phyloP scores from a whole-genome alignment of 495 filamentous ascomycete species.

The Penicillium atrosanguineum region DNA sequence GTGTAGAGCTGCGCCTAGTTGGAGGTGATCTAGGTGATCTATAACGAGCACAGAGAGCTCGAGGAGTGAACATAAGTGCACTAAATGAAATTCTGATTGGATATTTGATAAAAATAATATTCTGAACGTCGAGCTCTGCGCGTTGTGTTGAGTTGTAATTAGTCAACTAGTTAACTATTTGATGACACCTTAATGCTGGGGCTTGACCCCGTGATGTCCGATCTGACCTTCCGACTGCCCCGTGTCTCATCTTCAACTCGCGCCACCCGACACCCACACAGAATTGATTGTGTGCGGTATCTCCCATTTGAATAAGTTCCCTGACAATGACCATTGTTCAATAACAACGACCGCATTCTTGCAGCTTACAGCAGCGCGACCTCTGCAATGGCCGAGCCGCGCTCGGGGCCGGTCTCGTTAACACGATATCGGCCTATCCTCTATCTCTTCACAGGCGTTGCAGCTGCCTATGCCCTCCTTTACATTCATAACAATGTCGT shows the following conservation, averaged over 20 bases:
- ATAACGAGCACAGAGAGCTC: not conserved
- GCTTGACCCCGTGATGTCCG: not conserved
- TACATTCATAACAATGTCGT: conserved; percentile 43
- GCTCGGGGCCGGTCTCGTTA: conserved; percentile 36
- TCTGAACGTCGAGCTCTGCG: not conserved
- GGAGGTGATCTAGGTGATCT: not conserved
- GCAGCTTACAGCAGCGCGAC: conserved; percentile 20
- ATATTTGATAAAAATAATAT: not conserved
- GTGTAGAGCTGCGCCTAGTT: not conserved
- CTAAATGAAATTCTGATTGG: not conserved
- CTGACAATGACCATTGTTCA: conserved; percentile 7
- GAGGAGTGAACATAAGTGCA: not conserved
- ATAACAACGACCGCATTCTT: conserved; percentile 14
- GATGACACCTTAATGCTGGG: conserved; percentile 2
- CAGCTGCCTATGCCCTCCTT: conserved; percentile 47
- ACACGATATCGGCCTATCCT: conserved; percentile 49
- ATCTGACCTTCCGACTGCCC: conserved; percentile 4
- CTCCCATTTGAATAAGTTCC: not conserved
- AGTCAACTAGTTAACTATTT: too few species aligned
- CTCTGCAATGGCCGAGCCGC: conserved; percentile 37
- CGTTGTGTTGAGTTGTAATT: not conserved
- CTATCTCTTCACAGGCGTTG: conserved; percentile 49
- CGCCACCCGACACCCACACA: not conserved
- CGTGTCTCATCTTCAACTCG: not conserved
- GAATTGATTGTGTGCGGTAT: not conserved